These are phyloP conservation scores for Quercus variabilis DNA, from an alignment of 306 rosid genomes.

Conservation along the genomic window DNA sequence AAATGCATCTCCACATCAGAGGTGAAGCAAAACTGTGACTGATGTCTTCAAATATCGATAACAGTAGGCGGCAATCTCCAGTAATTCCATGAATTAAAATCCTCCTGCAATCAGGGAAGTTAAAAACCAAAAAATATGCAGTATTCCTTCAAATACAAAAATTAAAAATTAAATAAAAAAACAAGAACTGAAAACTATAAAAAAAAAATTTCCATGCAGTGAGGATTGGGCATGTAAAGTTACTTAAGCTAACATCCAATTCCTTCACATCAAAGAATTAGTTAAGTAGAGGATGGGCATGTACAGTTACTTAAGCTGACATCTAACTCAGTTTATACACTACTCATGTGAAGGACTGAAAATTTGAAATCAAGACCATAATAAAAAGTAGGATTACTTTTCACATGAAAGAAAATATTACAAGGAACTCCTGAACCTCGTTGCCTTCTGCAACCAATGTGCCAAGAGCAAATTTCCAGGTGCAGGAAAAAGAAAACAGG, in stretches of 20 bases:
- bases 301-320: not conserved
- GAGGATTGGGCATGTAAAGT: not conserved
- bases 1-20: constrained; percentile 22
- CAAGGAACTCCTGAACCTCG: not conserved
- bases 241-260: not conserved
- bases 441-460: not conserved
- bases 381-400: not conserved
- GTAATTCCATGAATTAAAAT: constrained; percentile 89
- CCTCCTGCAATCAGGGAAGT: constrained; percentile 62
- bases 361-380: not conserved
- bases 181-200: not conserved
- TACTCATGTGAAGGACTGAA: not conserved
- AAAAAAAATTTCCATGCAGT: not conserved
- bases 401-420: not conserved
- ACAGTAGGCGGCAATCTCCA: constrained; percentile 71
- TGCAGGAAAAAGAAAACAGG: not conserved
- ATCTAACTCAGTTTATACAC: not conserved
- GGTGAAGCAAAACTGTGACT: constrained; percentile 8
- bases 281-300: not conserved
- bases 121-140: not conserved
- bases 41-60: constrained; percentile 39
- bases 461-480: not conserved
- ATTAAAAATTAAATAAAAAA: not conserved
- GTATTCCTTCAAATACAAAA: not conserved
- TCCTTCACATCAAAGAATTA: not conserved